Base-by-base conservation (phyloP, 2,329 filamentous ascomycete species). In the Neonectria faginata region DNA sequence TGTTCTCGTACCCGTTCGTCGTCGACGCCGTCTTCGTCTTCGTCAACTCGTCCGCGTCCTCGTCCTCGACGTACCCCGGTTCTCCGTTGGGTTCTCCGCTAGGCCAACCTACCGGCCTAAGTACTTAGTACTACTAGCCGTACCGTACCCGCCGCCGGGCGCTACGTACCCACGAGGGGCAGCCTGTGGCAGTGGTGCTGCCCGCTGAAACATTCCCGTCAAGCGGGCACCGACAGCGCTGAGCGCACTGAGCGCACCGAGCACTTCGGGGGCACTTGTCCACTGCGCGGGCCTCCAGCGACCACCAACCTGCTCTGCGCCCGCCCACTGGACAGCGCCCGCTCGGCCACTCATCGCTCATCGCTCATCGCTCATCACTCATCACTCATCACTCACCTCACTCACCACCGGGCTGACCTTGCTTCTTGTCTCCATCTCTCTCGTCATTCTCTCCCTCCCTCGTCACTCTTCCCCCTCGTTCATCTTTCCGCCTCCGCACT, bases 241-340 rank as follows among this genome's bases (percentile, higher is more conserved):
- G 36, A 31, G 55, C 48, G 44, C 55, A 39, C 55, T 57, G 44
- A 44, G 55, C 31, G 33, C 44, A 44, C 57, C 52, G 31, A 11
- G 31, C 31, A 36, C 33, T 12, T 20, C 3, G 48, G 45, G 39
- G 58, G 44, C 47, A 56, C 58, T 53, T 44, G 39, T 42, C 33
- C 55, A 44, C 57, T 52, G 14, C 20, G 42, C 8, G 18, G 27
- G 42, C 8, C 16, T 22, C 16, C 53, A 53, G 60, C 58, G 59
- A 64, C 66, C 62, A 70, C 59, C 66, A 72, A 57, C 41, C 56
- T 64, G 60, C 59, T 71, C 68, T 65, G 65, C 60, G 67, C 61
- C 69, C 66, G 60, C 63, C 64, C 64, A 70, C 58, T 71, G 66
- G 67, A 64, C 67, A 33, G 57, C 44, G 51, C 66, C 52, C 52